A percentile compares a stretch with the other conserved stretches of the same genome.
phyloP scores from a whole-genome alignment of 768 basidiomycete species.

The Mycena vitilis region DNA sequence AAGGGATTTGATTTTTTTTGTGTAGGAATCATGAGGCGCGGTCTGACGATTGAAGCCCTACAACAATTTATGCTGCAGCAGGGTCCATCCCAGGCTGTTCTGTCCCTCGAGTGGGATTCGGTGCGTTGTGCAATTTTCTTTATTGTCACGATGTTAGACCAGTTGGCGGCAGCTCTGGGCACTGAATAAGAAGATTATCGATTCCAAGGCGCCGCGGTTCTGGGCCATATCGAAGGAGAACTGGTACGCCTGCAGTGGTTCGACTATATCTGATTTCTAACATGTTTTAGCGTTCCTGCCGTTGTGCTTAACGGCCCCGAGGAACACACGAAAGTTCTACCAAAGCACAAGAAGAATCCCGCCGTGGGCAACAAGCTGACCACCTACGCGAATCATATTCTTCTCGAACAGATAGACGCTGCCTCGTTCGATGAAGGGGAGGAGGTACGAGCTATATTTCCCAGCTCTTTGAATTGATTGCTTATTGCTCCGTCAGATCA shows the following conservation, averaged over 20 bases:
- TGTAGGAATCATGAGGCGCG: slow-evolving; percentile 91
- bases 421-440: slow-evolving; percentile 90
- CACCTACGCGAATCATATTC: slow-evolving; percentile 79
- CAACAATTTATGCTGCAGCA: slow-evolving; percentile 96
- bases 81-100: slow-evolving; percentile 93
- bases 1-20: slow-evolving; percentile 1
- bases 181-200: slow-evolving; percentile 96
- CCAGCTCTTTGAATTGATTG: slow-evolving; percentile 1
- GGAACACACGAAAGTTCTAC: slow-evolving; percentile 71
- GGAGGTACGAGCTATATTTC: slow-evolving; percentile 67
- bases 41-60: slow-evolving; percentile 96
- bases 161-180: slow-evolving; percentile 65
- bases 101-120: slow-evolving; percentile 97
- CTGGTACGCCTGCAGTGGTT: slow-evolving; percentile 54
- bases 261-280: not conserved
- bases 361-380: slow-evolving; percentile 93
- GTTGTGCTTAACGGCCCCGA: slow-evolving; percentile 77
- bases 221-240: slow-evolving; percentile 87
- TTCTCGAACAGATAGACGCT: slow-evolving; percentile 95
- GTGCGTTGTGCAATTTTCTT: slow-evolving; percentile 53
- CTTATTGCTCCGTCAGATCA: slow-evolving; percentile 64
- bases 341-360: slow-evolving; percentile 97
- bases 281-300: slow-evolving; percentile 77
- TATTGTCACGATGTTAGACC: no score
- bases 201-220: slow-evolving; percentile 92